phyloP scores from a whole-genome alignment of 129 eudicot species.

The Tagetes patula region DNA sequence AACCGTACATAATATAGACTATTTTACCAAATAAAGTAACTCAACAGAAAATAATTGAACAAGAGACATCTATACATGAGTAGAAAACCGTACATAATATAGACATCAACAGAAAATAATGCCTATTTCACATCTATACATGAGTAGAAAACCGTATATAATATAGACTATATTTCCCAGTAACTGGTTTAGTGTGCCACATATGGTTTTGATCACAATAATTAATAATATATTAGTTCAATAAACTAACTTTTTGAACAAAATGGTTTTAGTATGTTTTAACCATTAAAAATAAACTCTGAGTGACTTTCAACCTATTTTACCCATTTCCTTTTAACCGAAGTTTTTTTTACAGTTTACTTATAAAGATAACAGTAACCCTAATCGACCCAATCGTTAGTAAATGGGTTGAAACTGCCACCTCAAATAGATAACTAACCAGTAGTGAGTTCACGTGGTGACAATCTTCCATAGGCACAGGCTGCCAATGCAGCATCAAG shows the following conservation, averaged over 20 bases:
- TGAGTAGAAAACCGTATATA: no score
- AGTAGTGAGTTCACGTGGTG: constrained; percentile 95
- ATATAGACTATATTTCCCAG: no score
- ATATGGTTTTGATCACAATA: not conserved
- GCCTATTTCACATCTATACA: no score
- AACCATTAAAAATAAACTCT: not conserved
- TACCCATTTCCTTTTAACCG: not conserved
- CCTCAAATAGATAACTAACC: constrained; percentile 41
- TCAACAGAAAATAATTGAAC: not conserved
- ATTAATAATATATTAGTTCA: not conserved
- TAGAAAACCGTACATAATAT: no score
- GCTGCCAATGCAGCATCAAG: constrained; percentile 95
- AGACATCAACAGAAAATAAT: no score
- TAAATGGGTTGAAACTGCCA: not conserved
- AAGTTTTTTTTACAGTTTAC: not conserved
- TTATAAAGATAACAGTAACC: not conserved
- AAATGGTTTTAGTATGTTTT: not conserved
- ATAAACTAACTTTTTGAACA: not conserved
- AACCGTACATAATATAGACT: no score
- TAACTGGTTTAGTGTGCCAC: not conserved
- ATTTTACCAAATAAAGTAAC: no score
- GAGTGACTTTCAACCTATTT: not conserved
- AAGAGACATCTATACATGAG: not conserved
- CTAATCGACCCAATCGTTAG: not conserved
- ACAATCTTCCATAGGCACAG: constrained; percentile 76